A percentile compares a stretch with the other conserved stretches of the same genome.
These are phyloP conservation scores for Mycena olivaceomarginata DNA, from an alignment of 768 basidiomycete species.

Conservation along the genomic window DNA sequence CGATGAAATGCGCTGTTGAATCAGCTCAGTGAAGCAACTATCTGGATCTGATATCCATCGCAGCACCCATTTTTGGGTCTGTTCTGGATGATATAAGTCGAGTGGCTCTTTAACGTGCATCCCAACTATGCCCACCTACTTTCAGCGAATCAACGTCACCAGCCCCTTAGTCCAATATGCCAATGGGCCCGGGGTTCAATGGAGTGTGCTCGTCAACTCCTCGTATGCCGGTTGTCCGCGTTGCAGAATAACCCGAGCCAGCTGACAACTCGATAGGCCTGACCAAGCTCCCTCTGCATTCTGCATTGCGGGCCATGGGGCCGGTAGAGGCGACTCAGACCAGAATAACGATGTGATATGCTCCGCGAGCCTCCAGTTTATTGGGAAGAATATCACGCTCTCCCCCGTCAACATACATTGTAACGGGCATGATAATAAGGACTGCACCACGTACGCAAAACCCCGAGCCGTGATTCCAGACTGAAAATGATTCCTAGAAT, in stretches of 20 bases:
- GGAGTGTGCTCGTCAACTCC: neutral
- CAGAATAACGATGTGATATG: neutral
- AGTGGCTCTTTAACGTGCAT: no score
- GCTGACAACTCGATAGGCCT: neutral
- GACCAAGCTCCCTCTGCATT: neutral
- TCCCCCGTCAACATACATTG: neutral
- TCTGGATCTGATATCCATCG: constrained; percentile 10
- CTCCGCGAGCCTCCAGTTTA: constrained; percentile 14
- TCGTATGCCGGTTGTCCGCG: neutral
- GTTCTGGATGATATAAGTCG: neutral
- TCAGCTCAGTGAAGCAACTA: constrained; percentile 8
- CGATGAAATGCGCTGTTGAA: neutral
- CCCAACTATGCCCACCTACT: neutral
- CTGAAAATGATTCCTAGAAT: neutral
- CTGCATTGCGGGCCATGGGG: neutral
- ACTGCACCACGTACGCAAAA: neutral
- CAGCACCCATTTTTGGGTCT: neutral
- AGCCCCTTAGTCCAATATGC: constrained; percentile 6
- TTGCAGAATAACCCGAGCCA: neutral
- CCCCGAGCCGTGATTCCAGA: neutral
- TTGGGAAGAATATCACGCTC: neutral
- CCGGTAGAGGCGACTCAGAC: no score
- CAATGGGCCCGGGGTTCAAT: neutral
- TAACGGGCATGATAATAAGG: neutral
- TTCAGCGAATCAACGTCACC: neutral